Conservation (phyloP, 2,329 filamentous ascomycete genomes). For the Cercospora sojina region DNA sequence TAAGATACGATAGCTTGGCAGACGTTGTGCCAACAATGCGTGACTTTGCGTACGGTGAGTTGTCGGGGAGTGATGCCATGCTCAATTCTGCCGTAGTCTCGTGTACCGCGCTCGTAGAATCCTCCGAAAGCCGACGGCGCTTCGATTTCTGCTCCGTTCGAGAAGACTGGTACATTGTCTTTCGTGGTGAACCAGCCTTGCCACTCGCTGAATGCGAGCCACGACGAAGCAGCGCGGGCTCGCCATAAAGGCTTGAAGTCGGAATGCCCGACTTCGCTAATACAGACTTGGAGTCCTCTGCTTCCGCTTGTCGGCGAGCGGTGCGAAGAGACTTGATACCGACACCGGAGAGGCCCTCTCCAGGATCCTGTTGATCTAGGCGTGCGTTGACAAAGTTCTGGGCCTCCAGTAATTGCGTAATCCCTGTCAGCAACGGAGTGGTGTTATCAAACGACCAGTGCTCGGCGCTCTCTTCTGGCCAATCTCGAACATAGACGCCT, state of each 20-base stretch:
- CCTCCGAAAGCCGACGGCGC: neutral
- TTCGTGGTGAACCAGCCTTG: neutral
- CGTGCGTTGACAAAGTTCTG: slow-evolving; percentile 54
- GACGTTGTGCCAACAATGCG: slow-evolving; percentile 77
- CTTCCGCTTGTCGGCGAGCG: neutral
- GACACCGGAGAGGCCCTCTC: slow-evolving; percentile 35
- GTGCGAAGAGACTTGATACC: slow-evolving; percentile 34
- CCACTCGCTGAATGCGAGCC: slow-evolving; percentile 1
- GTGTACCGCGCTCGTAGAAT: neutral
- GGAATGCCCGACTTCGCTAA: slow-evolving; percentile 43
- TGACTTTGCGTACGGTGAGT: slow-evolving; percentile 59
- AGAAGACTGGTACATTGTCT: neutral
- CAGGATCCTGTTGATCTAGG: slow-evolving; percentile 30
- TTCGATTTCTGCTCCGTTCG: neutral
- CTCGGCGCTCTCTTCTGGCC: slow-evolving; percentile 60
- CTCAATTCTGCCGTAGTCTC: neutral
- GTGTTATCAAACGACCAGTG: slow-evolving; percentile 65
- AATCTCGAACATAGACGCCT: slow-evolving; percentile 67
- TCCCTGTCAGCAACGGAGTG: slow-evolving; percentile 54
- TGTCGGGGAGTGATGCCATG: slow-evolving; percentile 11
- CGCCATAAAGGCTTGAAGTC: slow-evolving; percentile 41
- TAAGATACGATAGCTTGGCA: slow-evolving; percentile 80
- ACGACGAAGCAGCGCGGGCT: slow-evolving; percentile 33
- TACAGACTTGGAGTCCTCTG: slow-evolving; percentile 14
- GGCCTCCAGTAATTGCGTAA: slow-evolving; percentile 56